Evolutionary conservation across 1,284 basidiomycete genomes (phyloP).

Genomic region (Trichosporon sp.): DNA sequence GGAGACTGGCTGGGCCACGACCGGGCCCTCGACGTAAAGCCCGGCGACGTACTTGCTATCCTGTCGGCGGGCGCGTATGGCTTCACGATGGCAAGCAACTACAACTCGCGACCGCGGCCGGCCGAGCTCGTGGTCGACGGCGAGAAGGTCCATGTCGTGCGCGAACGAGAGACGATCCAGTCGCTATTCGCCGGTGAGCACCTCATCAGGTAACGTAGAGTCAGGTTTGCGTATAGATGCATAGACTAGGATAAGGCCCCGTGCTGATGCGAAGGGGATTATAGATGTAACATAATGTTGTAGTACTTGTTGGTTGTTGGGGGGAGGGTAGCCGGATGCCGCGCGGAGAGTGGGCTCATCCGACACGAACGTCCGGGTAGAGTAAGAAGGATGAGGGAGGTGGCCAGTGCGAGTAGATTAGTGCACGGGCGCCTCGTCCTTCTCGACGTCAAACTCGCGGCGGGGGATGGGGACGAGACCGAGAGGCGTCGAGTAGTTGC

Average conservation of each 20-base stretch:
- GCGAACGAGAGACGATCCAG: constrained; percentile 9
- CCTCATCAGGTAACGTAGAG: not conserved
- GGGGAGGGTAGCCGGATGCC: no score
- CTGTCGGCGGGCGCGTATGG: constrained; percentile 7
- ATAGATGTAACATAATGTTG: constrained; percentile 2
- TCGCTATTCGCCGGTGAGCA: constrained; percentile 6
- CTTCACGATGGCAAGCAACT: constrained; percentile 8
- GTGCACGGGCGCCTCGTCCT: not conserved
- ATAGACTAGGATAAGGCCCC: not conserved
- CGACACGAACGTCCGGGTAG: no score
- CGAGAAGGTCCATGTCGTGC: constrained; percentile 1
- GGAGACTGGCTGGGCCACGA: constrained; percentile 11
- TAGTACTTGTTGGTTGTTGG: not conserved
- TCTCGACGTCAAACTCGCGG: not conserved
- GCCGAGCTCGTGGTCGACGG: constrained; percentile 12
- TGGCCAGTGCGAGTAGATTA: not conserved
- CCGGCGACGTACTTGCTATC: constrained; percentile 8
- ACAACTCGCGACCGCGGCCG: constrained; percentile 11
- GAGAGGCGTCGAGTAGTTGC: not conserved
- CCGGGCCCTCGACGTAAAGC: not conserved
- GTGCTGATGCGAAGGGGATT: not conserved
- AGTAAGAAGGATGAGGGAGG: no score
- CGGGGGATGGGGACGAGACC: not conserved
- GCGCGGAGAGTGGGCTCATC: no score
- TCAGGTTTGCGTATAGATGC: not conserved